A percentile compares a stretch with the other conserved stretches of the same genome.
phyloP scores from a whole-genome alignment of 148 eudicot species.

The Chenopodium quinoa region DNA sequence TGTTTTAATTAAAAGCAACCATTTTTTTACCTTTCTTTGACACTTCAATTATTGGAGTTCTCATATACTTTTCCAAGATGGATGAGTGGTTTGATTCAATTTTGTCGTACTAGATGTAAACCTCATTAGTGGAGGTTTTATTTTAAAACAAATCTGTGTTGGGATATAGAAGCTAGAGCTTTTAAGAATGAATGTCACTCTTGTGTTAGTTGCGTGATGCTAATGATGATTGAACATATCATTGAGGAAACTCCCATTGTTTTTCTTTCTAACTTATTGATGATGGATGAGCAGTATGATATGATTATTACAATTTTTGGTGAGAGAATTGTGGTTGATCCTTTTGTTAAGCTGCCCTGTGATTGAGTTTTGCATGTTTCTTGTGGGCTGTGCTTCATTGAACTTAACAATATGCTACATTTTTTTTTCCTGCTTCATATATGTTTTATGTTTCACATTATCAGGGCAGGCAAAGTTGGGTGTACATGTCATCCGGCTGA shows the following conservation, averaged over 20 bases:
- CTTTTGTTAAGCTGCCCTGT: background rate
- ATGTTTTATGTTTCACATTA: conserved; percentile 6
- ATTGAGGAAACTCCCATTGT: background rate
- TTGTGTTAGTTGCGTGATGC: background rate
- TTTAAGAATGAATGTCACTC: background rate
- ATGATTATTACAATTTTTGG: background rate
- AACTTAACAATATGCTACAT: background rate
- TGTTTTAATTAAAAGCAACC: background rate
- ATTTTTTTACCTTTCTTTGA: background rate
- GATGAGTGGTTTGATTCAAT: no score
- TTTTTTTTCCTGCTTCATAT: background rate
- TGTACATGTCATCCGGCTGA: conserved; percentile 71
- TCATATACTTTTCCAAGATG: background rate
- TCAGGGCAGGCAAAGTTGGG: conserved; percentile 90
- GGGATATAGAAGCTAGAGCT: background rate
- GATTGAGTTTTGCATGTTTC: background rate
- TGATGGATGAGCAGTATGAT: background rate
- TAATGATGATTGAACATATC: background rate
- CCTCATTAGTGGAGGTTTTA: background rate
- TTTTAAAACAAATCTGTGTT: background rate
- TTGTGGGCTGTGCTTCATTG: background rate
- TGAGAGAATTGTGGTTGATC: background rate
- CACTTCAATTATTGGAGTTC: background rate
- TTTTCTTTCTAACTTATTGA: background rate
- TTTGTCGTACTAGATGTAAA: background rate